Percentiles rank a stretch among this genome's conserved stretches.
phyloP scores from a whole-genome alignment of 2,329 filamentous ascomycete genomes.

The Gremmenia infestans region DNA sequence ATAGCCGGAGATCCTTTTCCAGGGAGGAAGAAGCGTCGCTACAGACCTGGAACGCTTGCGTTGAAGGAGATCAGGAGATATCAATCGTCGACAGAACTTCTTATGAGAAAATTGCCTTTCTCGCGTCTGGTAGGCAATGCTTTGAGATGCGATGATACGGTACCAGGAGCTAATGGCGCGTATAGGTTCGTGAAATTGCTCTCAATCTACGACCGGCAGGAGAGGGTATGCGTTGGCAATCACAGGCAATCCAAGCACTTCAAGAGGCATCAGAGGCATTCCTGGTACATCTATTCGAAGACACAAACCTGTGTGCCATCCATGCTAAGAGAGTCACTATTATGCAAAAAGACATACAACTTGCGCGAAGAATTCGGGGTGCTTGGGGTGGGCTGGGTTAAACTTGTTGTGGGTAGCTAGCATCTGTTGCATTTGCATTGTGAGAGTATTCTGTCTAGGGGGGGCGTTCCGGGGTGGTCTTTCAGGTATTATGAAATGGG shows the following conservation, averaged over 20 bases:
- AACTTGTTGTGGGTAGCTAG: neutral
- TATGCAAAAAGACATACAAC: conserved; percentile 96
- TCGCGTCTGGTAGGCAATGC: conserved; percentile 58
- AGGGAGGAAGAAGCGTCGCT: conserved; percentile 55
- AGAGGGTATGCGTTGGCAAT: conserved; percentile 86
- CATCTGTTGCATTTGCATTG: neutral
- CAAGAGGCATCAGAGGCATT: conserved; percentile 97
- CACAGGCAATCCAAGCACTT: conserved; percentile 85
- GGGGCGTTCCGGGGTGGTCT: conserved; percentile 6
- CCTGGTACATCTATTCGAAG: conserved; percentile 92
- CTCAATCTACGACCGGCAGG: conserved; percentile 56
- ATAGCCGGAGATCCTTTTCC: conserved; percentile 71
- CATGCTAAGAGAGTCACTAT: conserved; percentile 96
- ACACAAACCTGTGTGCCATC: conserved; percentile 92
- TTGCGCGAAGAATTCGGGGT: conserved; percentile 75
- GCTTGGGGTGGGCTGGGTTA: conserved; percentile 67
- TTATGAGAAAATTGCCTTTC: conserved; percentile 77
- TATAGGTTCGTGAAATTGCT: conserved; percentile 66
- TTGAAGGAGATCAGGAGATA: conserved; percentile 88
- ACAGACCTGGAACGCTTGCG: conserved; percentile 76
- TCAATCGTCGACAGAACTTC: conserved; percentile 82
- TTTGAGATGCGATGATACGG: neutral
- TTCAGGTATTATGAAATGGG: conserved; percentile 1
- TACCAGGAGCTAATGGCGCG: neutral
- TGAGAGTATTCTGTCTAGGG: conserved; percentile 1